Base-by-base conservation (phyloP, 352 stramenopile genomes). In the Pythium pyrilobum region DNA sequence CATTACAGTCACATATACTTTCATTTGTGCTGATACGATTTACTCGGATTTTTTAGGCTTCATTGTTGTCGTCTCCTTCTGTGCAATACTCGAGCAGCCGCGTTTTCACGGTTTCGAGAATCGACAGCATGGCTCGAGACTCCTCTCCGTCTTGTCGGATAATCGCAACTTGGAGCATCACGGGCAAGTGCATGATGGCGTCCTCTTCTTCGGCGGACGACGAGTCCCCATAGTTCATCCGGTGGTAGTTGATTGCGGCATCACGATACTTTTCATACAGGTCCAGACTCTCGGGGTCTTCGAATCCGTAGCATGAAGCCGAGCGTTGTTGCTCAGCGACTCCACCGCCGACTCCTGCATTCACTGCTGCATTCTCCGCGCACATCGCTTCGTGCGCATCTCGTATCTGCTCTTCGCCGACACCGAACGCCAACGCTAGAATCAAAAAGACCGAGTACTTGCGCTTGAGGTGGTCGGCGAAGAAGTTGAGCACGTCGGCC, bases 361-460 rank as follows among this genome's bases (percentile, higher is more conserved):
- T 61, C n/a, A 70, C 55, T 1, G 83, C 78, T 0, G 71, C 76
- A 18, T 92, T 94, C 56, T 94, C 83, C 47, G 66, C 62, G 52
- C 83, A 94, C 83, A 94, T 94, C 4, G 62, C 54, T 55, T 94
- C 83, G 25, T 94, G 83, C 0, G 83, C 83, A 20, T 86, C 67
- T 20, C 83, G 83, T 43, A 94, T 94, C 39, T 90, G 71, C 24
- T 85, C 76, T 55, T 94, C 83, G 24, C 74, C 62, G 5, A 92
- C 72, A 9, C 81, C 83, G 49, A 89, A 87, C 15, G 79, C 75
- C 16, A 94, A 60, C 8, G 83, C 83, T 12, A 94, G 61, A 21
- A 92, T 94, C 29, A 94, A 63, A 46, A 94, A 94, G 21, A 94
- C 83, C 2, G 83, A 88, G 50, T 94, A 94, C 29, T 94, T 94